phyloP scores from a whole-genome alignment of 2,329 filamentous ascomycete genomes.

The Akanthomyces muscarius region DNA sequence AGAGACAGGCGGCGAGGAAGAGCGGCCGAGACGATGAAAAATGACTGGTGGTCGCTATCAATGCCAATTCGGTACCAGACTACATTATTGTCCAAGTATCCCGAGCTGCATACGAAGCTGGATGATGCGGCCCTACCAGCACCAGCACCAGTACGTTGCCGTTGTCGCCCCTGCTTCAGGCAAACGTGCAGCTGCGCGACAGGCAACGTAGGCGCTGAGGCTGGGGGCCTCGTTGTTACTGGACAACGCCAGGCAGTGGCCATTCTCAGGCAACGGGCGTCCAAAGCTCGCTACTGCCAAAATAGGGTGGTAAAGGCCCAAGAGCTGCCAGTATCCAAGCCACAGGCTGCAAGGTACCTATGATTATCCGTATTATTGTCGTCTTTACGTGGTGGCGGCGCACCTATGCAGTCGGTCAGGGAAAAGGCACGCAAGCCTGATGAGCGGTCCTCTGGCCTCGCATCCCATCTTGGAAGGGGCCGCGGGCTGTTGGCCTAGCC shows the following conservation, averaged over 20 bases:
- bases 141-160: background rate
- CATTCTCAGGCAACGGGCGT: background rate
- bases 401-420: too few relatives aligned
- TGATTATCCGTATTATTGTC: too few relatives aligned
- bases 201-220: slow-evolving; percentile 2
- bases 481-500: slow-evolving; percentile 2
- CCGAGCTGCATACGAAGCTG: background rate
- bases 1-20: background rate
- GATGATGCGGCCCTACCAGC: background rate
- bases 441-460: background rate
- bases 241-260: background rate
- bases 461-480: background rate
- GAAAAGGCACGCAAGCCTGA: background rate
- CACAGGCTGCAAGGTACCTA: too few relatives aligned
- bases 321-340: too few relatives aligned
- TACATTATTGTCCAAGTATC: background rate
- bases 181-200: background rate
- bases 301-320: too few relatives aligned
- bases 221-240: background rate
- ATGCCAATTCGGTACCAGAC: background rate
- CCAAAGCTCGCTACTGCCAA: background rate
- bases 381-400: too few relatives aligned
- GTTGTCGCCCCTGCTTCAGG: background rate
- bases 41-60: background rate
- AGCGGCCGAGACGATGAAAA: background rate